Evolutionary conservation across 2,329 filamentous ascomycete species (phyloP).

Genomic region (Ceratocystis eucalypticola): DNA sequence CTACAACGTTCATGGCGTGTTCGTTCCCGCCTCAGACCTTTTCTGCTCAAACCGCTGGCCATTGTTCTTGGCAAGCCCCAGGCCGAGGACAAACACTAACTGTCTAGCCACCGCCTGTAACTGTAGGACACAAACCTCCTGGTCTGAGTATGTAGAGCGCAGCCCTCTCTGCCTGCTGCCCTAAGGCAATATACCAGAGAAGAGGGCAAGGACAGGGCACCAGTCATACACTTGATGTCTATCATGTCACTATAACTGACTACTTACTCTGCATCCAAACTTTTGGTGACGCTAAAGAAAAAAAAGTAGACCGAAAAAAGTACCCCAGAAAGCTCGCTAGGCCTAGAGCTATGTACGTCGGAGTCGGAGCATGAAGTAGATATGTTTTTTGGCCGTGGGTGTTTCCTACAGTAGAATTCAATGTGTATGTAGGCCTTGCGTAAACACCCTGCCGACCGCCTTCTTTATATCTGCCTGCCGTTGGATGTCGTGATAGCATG

Average conservation of each 20-base stretch:
- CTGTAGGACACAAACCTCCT: slow-evolving; percentile 38
- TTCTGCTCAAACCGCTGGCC: slow-evolving; percentile 33
- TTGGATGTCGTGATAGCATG: slow-evolving; percentile 63
- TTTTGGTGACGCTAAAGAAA: slow-evolving; percentile 42
- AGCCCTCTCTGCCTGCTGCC: slow-evolving; percentile 28
- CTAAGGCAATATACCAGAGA: slow-evolving; percentile 5
- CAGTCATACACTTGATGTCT: slow-evolving; percentile 33
- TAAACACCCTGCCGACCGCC: slow-evolving; percentile 39
- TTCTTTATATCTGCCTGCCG: slow-evolving; percentile 59
- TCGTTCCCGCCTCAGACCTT: slow-evolving; percentile 43
- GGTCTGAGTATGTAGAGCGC: slow-evolving; percentile 42
- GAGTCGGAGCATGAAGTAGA: slow-evolving; percentile 24
- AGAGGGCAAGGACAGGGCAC: background rate
- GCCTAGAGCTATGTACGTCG: slow-evolving; percentile 16
- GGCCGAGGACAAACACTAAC: slow-evolving; percentile 39
- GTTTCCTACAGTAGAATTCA: slow-evolving; percentile 22
- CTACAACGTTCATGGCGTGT: slow-evolving; percentile 42
- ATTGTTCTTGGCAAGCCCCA: slow-evolving; percentile 37
- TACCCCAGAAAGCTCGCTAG: slow-evolving; percentile 6
- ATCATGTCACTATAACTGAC: slow-evolving; percentile 47
- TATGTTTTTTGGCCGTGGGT: slow-evolving; percentile 44
- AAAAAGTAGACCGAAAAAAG: slow-evolving; percentile 45
- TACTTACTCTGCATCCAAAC: slow-evolving; percentile 54
- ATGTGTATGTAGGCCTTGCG: slow-evolving; percentile 14
- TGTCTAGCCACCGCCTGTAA: slow-evolving; percentile 55